A percentile compares a stretch with the other conserved stretches of the same genome.
Evolutionary conservation across 2,329 filamentous ascomycete genomes (phyloP).

Genomic region (Xenoacremonium recifei): DNA sequence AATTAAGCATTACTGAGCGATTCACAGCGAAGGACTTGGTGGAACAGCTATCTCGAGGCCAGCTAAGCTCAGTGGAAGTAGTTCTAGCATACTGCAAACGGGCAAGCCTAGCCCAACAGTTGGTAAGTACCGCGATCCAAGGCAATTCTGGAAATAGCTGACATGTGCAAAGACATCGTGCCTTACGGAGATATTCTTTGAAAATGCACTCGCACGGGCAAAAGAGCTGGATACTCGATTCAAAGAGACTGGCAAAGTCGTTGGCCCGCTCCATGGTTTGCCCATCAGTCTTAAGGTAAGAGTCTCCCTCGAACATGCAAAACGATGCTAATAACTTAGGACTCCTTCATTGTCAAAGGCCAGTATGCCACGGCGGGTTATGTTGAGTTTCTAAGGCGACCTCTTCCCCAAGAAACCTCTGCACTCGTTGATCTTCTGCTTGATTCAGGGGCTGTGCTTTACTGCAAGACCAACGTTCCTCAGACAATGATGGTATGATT

Average conservation of each 20-base stretch:
- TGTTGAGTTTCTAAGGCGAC: background rate
- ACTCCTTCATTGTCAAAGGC: background rate
- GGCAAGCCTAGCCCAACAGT: background rate
- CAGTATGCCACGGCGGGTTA: background rate
- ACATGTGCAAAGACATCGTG: background rate
- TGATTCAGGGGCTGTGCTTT: background rate
- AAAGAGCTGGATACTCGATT: background rate
- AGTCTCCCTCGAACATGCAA: too few species aligned
- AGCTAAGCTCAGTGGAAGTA: too few species aligned
- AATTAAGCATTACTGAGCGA: too few species aligned
- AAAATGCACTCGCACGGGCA: background rate
- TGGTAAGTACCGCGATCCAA: background rate
- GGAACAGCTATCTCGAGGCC: too few species aligned
- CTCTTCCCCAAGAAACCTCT: too few species aligned
- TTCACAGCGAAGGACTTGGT: too few species aligned
- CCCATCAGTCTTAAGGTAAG: background rate
- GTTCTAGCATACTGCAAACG: background rate
- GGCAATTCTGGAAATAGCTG: background rate
- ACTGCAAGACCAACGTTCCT: background rate
- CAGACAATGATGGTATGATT: background rate
- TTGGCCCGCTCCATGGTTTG: background rate
- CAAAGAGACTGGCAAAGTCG: background rate
- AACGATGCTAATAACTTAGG: too few species aligned
- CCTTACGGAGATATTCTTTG: background rate
- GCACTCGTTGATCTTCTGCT: too few species aligned